Evolutionary conservation across 306 rosid species (phyloP).

Genomic region (Lotus japonicus): DNA sequence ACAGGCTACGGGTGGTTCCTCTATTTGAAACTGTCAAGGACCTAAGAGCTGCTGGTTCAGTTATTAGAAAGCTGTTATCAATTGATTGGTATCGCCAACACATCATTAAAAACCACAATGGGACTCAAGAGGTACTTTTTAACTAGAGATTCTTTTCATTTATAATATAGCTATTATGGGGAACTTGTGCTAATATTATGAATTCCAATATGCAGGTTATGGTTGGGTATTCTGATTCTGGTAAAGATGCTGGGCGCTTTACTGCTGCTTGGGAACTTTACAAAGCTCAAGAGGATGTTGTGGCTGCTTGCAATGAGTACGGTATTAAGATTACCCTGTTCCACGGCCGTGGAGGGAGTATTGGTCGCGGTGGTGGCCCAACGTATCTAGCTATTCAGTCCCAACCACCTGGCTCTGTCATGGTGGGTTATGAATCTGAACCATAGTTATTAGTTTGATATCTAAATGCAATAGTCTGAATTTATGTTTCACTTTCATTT

Average conservation of each 20-base stretch:
- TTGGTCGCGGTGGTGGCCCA: conserved; percentile 99
- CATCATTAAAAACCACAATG: conserved; percentile 66
- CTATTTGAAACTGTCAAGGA: conserved; percentile 92
- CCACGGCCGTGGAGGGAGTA: conserved; percentile 95
- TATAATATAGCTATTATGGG: background rate
- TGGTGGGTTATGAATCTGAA: conserved; percentile 45
- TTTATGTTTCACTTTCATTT: background rate
- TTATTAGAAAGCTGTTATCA: conserved; percentile 66
- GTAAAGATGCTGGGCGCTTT: conserved; percentile 98
- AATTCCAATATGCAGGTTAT: conserved; percentile 59
- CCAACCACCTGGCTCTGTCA: conserved; percentile 95
- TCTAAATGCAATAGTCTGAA: background rate
- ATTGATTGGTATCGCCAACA: conserved; percentile 90
- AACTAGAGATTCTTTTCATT: background rate
- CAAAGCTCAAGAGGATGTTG: conserved; percentile 97
- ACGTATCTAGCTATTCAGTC: conserved; percentile 94
- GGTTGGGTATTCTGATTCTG: conserved; percentile 98
- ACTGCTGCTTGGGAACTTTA: conserved; percentile 98
- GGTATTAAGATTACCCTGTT: conserved; percentile 79
- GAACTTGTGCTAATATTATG: conserved; percentile 14
- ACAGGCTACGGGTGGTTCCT: conserved; percentile 89
- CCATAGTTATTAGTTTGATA: background rate
- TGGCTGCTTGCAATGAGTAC: conserved; percentile 75
- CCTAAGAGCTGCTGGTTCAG: conserved; percentile 85
- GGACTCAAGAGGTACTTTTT: conserved; percentile 75